These are phyloP conservation scores for Aspergillus hortae DNA, from an alignment of 2,329 filamentous ascomycete species.

Conservation along the genomic window DNA sequence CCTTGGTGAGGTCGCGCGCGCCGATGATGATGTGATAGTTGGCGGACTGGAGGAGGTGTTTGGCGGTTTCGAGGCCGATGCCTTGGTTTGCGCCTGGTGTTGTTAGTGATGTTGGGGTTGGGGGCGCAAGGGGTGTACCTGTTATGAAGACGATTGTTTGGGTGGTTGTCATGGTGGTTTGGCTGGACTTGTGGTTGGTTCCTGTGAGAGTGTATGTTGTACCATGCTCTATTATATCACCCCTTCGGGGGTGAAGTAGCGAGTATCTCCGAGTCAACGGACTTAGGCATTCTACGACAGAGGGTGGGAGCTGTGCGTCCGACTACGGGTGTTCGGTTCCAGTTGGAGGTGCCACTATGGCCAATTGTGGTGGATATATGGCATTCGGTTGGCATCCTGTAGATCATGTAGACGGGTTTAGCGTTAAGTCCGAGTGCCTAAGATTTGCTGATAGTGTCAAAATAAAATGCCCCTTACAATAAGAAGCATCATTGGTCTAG, in stretches of 20 bases:
- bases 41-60: conserved; percentile 14
- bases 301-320: not conserved
- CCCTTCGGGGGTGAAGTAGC: not conserved
- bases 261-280: not conserved
- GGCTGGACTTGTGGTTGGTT: not conserved
- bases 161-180: not conserved
- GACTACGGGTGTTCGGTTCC: no score
- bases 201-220: no score
- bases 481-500: conserved; percentile 41
- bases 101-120: not conserved
- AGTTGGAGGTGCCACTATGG: no score
- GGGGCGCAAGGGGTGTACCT: not conserved
- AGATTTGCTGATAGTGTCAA: no score
- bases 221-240: not conserved
- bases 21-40: conserved; percentile 21
- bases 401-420: no score
- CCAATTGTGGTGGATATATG: no score
- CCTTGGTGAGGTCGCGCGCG: conserved; percentile 12
- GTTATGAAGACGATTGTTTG: not conserved
- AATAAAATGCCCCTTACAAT: no score
- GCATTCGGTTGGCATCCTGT: no score
- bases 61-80: conserved; percentile 22
- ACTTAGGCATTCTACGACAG: not conserved
- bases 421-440: no score
- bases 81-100: conserved; percentile 23